A percentile compares a stretch with the other conserved stretches of the same genome.
These are phyloP conservation scores for Silene vulgaris DNA, from an alignment of 179 eudicot species.

Conservation along the genomic window DNA sequence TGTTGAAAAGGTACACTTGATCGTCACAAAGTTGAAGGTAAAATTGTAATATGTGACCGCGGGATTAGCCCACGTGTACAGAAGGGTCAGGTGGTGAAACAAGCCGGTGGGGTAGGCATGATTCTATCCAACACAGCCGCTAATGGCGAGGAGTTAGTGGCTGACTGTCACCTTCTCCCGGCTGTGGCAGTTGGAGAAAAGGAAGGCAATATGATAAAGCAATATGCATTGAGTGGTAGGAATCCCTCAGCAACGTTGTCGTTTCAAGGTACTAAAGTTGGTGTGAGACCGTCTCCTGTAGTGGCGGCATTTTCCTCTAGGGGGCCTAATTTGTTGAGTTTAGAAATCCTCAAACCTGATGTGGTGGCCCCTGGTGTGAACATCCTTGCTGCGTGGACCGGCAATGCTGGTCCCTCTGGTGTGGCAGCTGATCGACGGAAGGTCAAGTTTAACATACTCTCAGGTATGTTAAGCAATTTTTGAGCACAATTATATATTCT, in stretches of 20 bases:
- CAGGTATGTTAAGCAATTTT: constrained; percentile 35
- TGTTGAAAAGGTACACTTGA: constrained; percentile 52
- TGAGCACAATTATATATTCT: neutral
- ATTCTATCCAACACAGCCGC: constrained; percentile 61
- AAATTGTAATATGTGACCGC: constrained; percentile 80
- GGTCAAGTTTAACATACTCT: constrained; percentile 62
- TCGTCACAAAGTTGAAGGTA: constrained; percentile 45
- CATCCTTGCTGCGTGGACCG: constrained; percentile 86
- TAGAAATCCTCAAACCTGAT: constrained; percentile 72
- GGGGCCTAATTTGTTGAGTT: constrained; percentile 64
- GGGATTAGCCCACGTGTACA: constrained; percentile 85
- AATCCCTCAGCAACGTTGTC: constrained; percentile 50
- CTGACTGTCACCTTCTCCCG: constrained; percentile 78
- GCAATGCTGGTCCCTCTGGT: constrained; percentile 56
- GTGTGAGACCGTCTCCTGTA: constrained; percentile 61
- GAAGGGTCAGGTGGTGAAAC: constrained; percentile 83
- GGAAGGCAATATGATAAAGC: constrained; percentile 53
- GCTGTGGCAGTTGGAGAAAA: constrained; percentile 65
- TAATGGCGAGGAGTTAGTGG: constrained; percentile 88
- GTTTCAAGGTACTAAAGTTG: constrained; percentile 58
- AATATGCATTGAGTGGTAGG: constrained; percentile 37
- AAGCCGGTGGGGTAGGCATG: constrained; percentile 90
- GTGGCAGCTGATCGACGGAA: constrained; percentile 44
- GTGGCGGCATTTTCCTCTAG: constrained; percentile 86
- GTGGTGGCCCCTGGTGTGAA: constrained; percentile 82